Evolutionary conservation across 257 asterid genomes (phyloP).

Genomic region (Fraxinus pennsylvanica): DNA sequence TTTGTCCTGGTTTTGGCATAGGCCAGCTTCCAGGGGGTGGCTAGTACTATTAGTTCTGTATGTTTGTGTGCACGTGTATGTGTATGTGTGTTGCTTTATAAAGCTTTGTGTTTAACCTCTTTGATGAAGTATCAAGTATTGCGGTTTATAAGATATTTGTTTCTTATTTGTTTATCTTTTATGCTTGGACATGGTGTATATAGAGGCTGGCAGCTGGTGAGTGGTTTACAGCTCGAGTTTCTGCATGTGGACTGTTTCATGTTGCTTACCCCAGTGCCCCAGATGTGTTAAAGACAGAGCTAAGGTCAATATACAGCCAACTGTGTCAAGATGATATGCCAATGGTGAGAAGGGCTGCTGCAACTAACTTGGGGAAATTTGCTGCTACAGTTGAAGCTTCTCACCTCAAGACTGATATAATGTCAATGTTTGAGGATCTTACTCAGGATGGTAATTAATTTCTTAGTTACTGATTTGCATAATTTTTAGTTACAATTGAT

Average conservation of each 20-base stretch:
- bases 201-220: slow-evolving; percentile 97
- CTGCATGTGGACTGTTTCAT: slow-evolving; percentile 94
- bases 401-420: slow-evolving; percentile 45
- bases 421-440: slow-evolving; percentile 57
- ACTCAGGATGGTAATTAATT: slow-evolving; percentile 46
- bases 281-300: slow-evolving; percentile 69
- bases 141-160: slow-evolving; percentile 11
- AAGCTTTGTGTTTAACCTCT: slow-evolving; percentile 2
- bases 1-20: not conserved
- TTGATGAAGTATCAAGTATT: slow-evolving; percentile 9
- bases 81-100: not conserved
- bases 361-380: slow-evolving; percentile 59
- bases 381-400: slow-evolving; percentile 53
- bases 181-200: slow-evolving; percentile 9
- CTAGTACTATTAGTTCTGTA: too few species aligned
- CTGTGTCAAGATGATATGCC: slow-evolving; percentile 97
- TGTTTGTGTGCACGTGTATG: not conserved
- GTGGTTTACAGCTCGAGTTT: slow-evolving; percentile 98
- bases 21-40: too few species aligned
- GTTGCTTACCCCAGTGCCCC: slow-evolving; percentile 87
- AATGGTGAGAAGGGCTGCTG: slow-evolving; percentile 95
- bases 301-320: slow-evolving; percentile 76
- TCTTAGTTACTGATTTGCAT: not conserved
- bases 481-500: not conserved
- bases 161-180: slow-evolving; percentile 15